These are phyloP conservation scores for Sordaria brevicollis DNA, from an alignment of 495 filamentous ascomycete species.

Conservation along the genomic window DNA sequence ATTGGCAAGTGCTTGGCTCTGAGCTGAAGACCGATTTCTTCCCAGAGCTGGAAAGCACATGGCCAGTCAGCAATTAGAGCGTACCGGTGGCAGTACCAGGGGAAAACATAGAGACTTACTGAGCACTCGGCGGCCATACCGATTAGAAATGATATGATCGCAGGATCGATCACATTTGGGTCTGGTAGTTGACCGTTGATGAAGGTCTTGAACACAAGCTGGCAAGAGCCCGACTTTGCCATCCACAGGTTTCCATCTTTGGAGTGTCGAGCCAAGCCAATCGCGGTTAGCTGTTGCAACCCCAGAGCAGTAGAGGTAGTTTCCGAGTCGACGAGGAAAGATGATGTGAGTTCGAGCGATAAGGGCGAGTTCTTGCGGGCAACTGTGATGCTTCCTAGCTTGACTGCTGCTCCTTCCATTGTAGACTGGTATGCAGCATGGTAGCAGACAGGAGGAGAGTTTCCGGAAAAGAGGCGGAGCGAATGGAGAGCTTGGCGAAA, in stretches of 20 bases:
- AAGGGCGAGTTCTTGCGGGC: conserved; percentile 5
- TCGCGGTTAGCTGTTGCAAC: background rate
- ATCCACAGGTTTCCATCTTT: conserved; percentile 15
- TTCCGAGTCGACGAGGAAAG: conserved; percentile 2
- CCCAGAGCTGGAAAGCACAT: conserved; percentile 11
- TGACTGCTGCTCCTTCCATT: conserved; percentile 8
- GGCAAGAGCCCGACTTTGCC: conserved; percentile 18
- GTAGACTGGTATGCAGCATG: background rate
- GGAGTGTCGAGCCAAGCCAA: conserved; percentile 5
- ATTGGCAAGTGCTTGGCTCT: conserved; percentile 4
- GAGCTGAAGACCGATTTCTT: conserved; percentile 16
- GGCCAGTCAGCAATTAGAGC: background rate
- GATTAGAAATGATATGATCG: background rate
- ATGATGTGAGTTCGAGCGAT: conserved; percentile 10
- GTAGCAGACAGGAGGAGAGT: background rate
- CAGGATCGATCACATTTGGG: background rate
- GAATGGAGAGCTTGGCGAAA: too few relatives aligned
- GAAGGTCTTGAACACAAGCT: conserved; percentile 9
- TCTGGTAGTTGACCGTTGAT: conserved; percentile 9
- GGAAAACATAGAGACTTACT: background rate
- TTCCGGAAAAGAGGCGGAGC: background rate
- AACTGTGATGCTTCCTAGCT: conserved; percentile 13
- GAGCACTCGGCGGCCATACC: conserved; percentile 8
- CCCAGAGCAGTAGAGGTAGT: conserved; percentile 1
- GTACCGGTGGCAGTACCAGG: background rate